Base-by-base conservation (phyloP, 208 protist species). In the Leishmania braziliensis region DNA sequence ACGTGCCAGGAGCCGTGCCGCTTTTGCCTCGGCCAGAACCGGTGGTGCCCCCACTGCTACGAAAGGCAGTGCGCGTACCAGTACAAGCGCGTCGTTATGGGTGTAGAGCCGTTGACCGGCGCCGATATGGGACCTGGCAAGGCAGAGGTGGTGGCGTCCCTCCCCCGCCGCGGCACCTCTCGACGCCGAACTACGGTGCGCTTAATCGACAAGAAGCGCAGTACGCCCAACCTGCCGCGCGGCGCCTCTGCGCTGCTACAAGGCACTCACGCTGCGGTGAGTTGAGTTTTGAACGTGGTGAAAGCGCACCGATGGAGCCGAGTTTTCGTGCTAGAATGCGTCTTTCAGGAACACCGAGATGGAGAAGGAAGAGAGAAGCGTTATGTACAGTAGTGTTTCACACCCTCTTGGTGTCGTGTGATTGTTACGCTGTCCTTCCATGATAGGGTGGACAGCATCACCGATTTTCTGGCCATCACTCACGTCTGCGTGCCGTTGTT, bases 1-100 rank as follows among this genome's bases (percentile, higher is more conserved):
- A 88, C 88, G 16, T 98, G 95, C 80, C 85, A 90, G 79, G 79
- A 88, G 50, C 93, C 91, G 12, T 98, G 95, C 84, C 86, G 84
- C 76, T 95, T 86, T 56, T 98, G 95, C 80, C 75, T 68, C 3
- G 93, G 93, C 18, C 92, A 89, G 72, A 92, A 94, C 60, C 87
- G 92, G 5, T 97, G 93, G 92, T 98, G 93, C 68, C 93, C 95
- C 8, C 88, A 98, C 81, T 98, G 95, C 84, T 95, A 94, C 72
- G 95, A 98, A 75, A 90, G 81, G 8, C 93, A 91, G 76, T 98
- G 95, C 79, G 75, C 76, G 12, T 88, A 89, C 77, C 90, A 89
- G 16, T 95, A 95, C 87, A 96, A 91, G 72, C 91, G 95, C 8
- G 81, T 96, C 3, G 89, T 98, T 73, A 91, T 94, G 53, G 93